Evolutionary conservation across 257 asterid genomes (phyloP).

Genomic region (Primulina eburnea): DNA sequence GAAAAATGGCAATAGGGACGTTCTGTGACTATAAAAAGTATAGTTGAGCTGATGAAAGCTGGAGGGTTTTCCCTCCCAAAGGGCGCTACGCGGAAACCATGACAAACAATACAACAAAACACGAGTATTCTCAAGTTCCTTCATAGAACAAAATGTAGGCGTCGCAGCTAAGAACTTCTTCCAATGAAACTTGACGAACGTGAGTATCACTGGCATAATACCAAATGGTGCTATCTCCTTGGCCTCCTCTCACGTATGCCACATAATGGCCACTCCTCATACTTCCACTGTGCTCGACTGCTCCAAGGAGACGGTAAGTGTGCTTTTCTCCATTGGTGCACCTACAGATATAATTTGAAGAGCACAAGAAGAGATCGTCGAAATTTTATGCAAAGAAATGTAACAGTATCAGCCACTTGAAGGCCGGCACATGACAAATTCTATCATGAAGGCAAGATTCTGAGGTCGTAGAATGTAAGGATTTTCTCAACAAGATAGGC

Average conservation of each 20-base stretch:
- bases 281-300: constrained; percentile 81
- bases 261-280: constrained; percentile 90
- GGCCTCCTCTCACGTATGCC: constrained; percentile 64
- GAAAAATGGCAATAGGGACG: not conserved
- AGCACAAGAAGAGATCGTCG: not conserved
- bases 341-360: constrained; percentile 31
- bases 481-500: too few relatives aligned
- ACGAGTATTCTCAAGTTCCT: constrained; percentile 39
- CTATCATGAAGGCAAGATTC: too few relatives aligned
- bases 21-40: not conserved
- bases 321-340: constrained; percentile 34
- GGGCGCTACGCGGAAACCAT: not conserved
- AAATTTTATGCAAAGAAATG: not conserved
- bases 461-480: too few relatives aligned
- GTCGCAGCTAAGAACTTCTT: constrained; percentile 62
- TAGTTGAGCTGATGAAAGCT: not conserved
- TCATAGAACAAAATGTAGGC: constrained; percentile 89
- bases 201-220: constrained; percentile 73
- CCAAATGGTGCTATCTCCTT: constrained; percentile 45
- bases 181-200: constrained; percentile 58
- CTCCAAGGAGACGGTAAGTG: constrained; percentile 61
- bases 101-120: constrained; percentile 4
- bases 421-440: too few relatives aligned
- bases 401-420: not conserved
- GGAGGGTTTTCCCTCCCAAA: not conserved